Percentiles rank a stretch among this genome's conserved stretches.
These are phyloP conservation scores for Piromyces sp. DNA, from an alignment of 192 early-diverging fungal genomes.

Conservation along the genomic window DNA sequence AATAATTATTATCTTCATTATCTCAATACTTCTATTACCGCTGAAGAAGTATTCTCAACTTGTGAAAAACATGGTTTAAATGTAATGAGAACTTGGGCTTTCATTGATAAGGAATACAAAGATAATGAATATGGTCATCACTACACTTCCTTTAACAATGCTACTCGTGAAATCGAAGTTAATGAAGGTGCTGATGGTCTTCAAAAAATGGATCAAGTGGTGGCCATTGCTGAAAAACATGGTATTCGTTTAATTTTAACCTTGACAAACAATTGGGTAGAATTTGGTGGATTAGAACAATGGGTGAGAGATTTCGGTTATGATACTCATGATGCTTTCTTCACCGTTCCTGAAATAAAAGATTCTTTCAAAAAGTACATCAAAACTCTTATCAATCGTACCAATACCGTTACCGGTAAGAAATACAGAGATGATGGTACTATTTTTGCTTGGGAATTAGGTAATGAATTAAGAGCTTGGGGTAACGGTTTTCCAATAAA, in stretches of 20 bases:
- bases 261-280: constrained; percentile 15
- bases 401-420: constrained; percentile 27
- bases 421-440: constrained; percentile 31
- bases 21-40: background rate
- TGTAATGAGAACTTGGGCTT: too few species aligned
- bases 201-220: too few species aligned
- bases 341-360: constrained; percentile 6
- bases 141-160: too few species aligned
- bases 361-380: constrained; percentile 24
- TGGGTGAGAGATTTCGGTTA: constrained; percentile 8
- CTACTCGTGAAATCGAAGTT: too few species aligned
- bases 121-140: too few species aligned
- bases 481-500: too few species aligned
- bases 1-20: constrained; percentile 14
- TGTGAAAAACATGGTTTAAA: too few species aligned
- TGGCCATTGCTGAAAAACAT: too few species aligned
- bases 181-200: too few species aligned
- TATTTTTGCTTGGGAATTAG: constrained; percentile 51
- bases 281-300: constrained; percentile 16
- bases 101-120: too few species aligned
- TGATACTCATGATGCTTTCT: constrained; percentile 11
- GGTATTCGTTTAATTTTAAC: constrained; percentile 12
- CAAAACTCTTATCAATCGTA: constrained; percentile 14
- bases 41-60: too few species aligned
- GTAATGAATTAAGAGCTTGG: constrained; percentile 37